Base-by-base conservation (phyloP, 1,284 basidiomycete species). In the Baeospora myosura region DNA sequence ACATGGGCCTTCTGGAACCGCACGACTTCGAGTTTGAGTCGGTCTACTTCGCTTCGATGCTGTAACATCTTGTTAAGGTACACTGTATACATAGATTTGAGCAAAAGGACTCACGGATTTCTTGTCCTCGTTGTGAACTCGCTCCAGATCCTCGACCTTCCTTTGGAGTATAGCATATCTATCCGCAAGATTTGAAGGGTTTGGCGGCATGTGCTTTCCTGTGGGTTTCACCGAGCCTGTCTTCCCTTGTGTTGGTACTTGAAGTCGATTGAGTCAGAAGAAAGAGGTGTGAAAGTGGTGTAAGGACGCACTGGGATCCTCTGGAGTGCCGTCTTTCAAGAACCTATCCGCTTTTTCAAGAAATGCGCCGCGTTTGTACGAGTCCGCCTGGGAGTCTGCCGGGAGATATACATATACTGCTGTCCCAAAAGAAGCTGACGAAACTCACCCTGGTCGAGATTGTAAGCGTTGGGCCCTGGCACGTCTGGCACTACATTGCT, bases 121-220 rank as follows among this genome's bases (percentile, higher is more conserved):
- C 70, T 84, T 87, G 46, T 71, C 74, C 7, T 86, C 80, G 22
- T 67, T 59, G 50, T 85, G 81, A 18, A 81, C 56, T 43, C 62
- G 61, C 58, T 87, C 81, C 10, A 87, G 57, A 12, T 84, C 77
- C 28, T 84, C 79, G 0, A 87, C 66, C 51, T 80, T 81, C 49
- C 68, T 70, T 56, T 83, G 74, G 6, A 87, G 65, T 12, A 57
- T 44, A 7, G 66, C 64, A 51, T 78, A 78, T 16, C 71, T 66
- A 43, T 81, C 78, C 5, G 22, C 12, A 3, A 23, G 11, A 29
- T 40, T 23, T 16, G 23, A 11, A 3, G 22, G 36, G 21, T 35
- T n/a, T 33, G 12, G 32, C 16, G 32, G 32, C 16, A 30, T 11
- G 16, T 17, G 7, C 7, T 18, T 33, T 33, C 7, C 7, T 33